Evolutionary conservation across 208 protist species (phyloP), one percentile per base, ranked within the genome.

Genomic region (Trypanosoma conorhini): DNA sequence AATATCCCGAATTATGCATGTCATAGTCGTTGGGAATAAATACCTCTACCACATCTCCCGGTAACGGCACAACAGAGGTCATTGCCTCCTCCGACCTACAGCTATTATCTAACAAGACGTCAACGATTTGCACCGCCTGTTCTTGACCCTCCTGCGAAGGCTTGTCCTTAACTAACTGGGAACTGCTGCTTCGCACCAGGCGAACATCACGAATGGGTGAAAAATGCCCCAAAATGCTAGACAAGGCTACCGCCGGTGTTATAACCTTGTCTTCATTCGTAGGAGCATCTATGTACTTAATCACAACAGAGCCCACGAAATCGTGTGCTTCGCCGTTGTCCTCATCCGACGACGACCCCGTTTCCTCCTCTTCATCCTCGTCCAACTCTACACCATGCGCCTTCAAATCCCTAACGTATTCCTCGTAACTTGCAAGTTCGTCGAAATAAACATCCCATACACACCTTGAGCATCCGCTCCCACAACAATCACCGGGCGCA

Each of bases 381-480:
- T 84, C 74, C n/a, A 42, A 15, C 38, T 50, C 54, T 59, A 44
- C 48, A 42, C 22, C 58, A 46, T 73, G 9, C n/a, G 1, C 33
- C 12, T 59, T 58, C 40, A 48, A 5, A 7, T 60, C 55, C 13
- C 30, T n/a, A 24, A 59, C 38, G 22, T 19, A 28, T 62, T 81
- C 63, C 55, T 86, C 74, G 50, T 92, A 95, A 54, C 68, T 75
- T n/a, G 76, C 73, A 21, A 94, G 72, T 22, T 88, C 62, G 59
- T 96, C 91, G 56, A 91, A 96, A 75, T 94, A 96, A 10, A 93
- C 77, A 67, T 96, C 91, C 87, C 89, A 96, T 10, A 96, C 88
- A 75, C 91, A 96, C 44, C 91, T 78, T 22, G 91, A 77, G 62
- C 91, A 96, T 17, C 91, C 91, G 59, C 82, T 92, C 9, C 91